A percentile compares a stretch with the other conserved stretches of the same genome.
Evolutionary conservation across 225 moss, liverwort and hornwort species (phyloP).

Genomic region (Marchantia paleacea): DNA sequence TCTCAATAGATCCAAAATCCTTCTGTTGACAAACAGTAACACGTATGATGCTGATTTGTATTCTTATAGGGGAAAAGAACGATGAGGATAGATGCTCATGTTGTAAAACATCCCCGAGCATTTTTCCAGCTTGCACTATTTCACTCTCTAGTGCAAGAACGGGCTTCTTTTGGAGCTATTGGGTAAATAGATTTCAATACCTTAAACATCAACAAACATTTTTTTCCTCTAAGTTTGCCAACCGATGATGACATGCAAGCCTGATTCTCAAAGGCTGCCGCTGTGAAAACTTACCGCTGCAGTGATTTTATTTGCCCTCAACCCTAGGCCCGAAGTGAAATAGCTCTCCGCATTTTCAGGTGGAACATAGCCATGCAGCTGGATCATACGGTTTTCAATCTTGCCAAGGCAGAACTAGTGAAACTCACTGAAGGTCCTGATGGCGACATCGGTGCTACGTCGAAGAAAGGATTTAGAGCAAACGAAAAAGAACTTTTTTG

Average conservation of each 20-base stretch:
- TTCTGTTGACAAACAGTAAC: not conserved
- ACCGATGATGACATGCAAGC: not conserved
- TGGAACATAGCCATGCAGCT: constrained; percentile 48
- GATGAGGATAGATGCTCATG: constrained; percentile 25
- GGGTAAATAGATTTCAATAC: constrained; percentile 26
- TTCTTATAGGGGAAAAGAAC: constrained; percentile 20
- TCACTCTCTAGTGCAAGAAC: constrained; percentile 49
- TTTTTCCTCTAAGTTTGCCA: not conserved
- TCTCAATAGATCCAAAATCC: no score
- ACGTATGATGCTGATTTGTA: not conserved
- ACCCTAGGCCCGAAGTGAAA: not conserved
- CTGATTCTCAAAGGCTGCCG: not conserved
- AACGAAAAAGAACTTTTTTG: constrained; percentile 11
- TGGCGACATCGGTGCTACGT: not conserved
- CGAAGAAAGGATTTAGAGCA: not conserved
- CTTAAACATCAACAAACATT: not conserved
- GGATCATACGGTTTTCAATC: constrained; percentile 50
- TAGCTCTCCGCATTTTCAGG: constrained; percentile 20
- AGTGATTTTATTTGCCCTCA: not conserved
- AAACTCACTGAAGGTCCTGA: constrained; percentile 23
- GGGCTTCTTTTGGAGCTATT: constrained; percentile 44
- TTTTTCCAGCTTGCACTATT: constrained; percentile 47
- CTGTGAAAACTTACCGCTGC: not conserved
- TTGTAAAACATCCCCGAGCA: constrained; percentile 31
- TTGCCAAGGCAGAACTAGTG: constrained; percentile 42